A percentile compares a stretch with the other conserved stretches of the same genome.
Conservation (phyloP, 2,329 filamentous ascomycete species). For the Talaromyces verruculosus region DNA sequence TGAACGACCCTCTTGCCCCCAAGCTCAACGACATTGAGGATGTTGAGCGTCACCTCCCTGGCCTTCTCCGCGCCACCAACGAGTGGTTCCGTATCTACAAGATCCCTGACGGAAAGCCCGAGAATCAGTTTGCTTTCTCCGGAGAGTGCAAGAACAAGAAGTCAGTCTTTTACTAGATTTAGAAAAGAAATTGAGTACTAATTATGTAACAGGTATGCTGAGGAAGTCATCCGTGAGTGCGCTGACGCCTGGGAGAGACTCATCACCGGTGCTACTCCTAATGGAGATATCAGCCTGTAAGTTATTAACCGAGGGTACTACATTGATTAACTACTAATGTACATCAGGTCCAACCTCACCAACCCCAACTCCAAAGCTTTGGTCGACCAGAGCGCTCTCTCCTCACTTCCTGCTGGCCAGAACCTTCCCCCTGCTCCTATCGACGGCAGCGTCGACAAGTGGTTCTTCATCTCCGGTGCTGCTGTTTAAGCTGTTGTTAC, state of each 20-base stretch:
- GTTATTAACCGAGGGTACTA: conserved; percentile 31
- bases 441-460: conserved; percentile 97
- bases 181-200: conserved; percentile 22
- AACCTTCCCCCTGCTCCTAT: conserved; percentile 83
- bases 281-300: conserved; percentile 79
- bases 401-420: conserved; percentile 75
- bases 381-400: conserved; percentile 67
- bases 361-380: conserved; percentile 72
- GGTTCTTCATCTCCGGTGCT: conserved; percentile 99
- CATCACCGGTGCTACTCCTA: conserved; percentile 81
- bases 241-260: conserved; percentile 96
- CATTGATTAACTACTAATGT: too few species aligned
- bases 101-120: conserved; percentile 99
- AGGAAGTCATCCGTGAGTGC: conserved; percentile 94
- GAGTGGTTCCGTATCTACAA: conserved; percentile 99
- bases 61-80: conserved; percentile 94
- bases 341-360: conserved; percentile 55
- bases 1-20: conserved; percentile 92
- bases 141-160: conserved; percentile 99
- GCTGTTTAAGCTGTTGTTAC: conserved; percentile 60
- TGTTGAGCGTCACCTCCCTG: conserved; percentile 95
- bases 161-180: conserved; percentile 47
- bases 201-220: conserved; percentile 67
- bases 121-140: conserved; percentile 99
- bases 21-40: conserved; percentile 99